phyloP scores from a whole-genome alignment of 805 yeast species.

The Zygoascus bituminiphila region DNA sequence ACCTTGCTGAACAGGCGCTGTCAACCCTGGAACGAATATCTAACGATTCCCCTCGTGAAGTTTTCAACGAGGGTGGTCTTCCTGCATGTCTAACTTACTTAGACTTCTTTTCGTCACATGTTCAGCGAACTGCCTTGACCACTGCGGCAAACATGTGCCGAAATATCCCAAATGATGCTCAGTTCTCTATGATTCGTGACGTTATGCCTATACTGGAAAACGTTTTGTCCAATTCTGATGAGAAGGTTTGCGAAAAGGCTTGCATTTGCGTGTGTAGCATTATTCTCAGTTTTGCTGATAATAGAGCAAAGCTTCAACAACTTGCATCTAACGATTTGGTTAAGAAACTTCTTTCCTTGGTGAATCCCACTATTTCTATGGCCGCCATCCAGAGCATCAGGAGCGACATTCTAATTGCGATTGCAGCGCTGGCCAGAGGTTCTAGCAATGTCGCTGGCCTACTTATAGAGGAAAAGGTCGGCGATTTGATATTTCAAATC shows the following conservation, averaged over 20 bases:
- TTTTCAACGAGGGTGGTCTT: conserved; percentile 51
- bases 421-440: conserved; percentile 36
- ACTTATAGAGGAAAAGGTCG: conserved; percentile 38
- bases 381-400: conserved; percentile 8
- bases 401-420: conserved; percentile 8
- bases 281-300: conserved; percentile 40
- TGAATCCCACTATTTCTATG: conserved; percentile 15
- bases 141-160: conserved; percentile 26
- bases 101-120: conserved; percentile 83
- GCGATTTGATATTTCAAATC: conserved; percentile 40
- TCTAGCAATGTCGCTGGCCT: conserved; percentile 37
- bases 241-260: conserved; percentile 51
- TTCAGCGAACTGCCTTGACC: conserved; percentile 71
- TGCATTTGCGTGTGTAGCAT: conserved; percentile 58
- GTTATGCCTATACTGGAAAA: conserved; percentile 51
- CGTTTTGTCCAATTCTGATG: conserved; percentile 48
- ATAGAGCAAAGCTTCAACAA: conserved; percentile 39
- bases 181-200: conserved; percentile 37
- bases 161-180: conserved; percentile 3
- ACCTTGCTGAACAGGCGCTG: conserved; percentile 83
- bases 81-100: conserved; percentile 59
- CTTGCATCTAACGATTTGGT: conserved; percentile 25
- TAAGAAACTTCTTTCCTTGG: conserved; percentile 13
- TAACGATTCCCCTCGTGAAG: conserved; percentile 23
- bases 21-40: conserved; percentile 38